Conservation (phyloP, 345 rosid genomes). For the Linum tenue region DNA sequence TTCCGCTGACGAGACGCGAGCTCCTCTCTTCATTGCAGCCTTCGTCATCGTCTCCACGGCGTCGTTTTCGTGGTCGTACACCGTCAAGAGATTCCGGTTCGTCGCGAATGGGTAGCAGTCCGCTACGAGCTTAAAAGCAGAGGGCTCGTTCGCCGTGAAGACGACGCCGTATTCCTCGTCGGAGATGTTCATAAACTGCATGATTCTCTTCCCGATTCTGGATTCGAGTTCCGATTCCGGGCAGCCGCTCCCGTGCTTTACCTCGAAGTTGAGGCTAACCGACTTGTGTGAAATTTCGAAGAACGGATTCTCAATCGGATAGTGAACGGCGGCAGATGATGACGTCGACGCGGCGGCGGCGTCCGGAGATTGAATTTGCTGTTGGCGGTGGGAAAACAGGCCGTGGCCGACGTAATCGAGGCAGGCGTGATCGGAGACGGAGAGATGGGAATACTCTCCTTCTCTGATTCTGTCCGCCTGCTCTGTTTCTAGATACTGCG, state of each 20-base stretch:
- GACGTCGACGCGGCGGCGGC: slow-evolving; percentile 18
- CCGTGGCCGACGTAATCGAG: slow-evolving; percentile 62
- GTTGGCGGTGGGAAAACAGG: slow-evolving; percentile 66
- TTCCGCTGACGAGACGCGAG: slow-evolving; percentile 42
- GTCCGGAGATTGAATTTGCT: background rate
- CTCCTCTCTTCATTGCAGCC: slow-evolving; percentile 54
- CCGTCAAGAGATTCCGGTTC: slow-evolving; percentile 47
- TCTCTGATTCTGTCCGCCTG: slow-evolving; percentile 56
- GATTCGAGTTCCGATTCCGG: slow-evolving; percentile 43
- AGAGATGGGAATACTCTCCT: slow-evolving; percentile 55
- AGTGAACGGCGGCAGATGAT: slow-evolving; percentile 10
- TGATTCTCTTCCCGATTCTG: slow-evolving; percentile 41
- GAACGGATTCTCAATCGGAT: slow-evolving; percentile 17
- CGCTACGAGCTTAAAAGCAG: slow-evolving; percentile 70
- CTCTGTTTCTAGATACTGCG: slow-evolving; percentile 40
- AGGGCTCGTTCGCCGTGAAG: slow-evolving; percentile 56
- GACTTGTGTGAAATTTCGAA: slow-evolving; percentile 43
- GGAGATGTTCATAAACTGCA: slow-evolving; percentile 62
- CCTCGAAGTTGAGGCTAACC: slow-evolving; percentile 31
- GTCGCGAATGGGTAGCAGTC: slow-evolving; percentile 59
- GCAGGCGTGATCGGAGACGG: slow-evolving; percentile 36
- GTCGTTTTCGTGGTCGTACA: slow-evolving; percentile 69
- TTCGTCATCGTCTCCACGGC: slow-evolving; percentile 47
- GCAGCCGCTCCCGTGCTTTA: slow-evolving; percentile 20
- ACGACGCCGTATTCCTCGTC: slow-evolving; percentile 61